Evolutionary conservation across 2,329 filamentous ascomycete genomes (phyloP), one percentile per base, ranked within the genome.

Genomic region (Botryotinia globosa): DNA sequence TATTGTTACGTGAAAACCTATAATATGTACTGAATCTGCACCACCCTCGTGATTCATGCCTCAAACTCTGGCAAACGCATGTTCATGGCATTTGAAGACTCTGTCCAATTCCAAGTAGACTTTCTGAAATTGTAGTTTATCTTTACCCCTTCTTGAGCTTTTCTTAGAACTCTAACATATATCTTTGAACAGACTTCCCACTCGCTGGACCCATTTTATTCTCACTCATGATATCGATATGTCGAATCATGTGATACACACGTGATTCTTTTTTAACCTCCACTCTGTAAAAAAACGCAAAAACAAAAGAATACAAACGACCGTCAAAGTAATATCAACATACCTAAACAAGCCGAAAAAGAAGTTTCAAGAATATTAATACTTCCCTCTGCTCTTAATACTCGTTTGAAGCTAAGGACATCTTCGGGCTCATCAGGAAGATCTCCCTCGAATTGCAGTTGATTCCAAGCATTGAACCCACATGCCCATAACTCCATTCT

Each of bases 391-490:
- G 81, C 82, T 22, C 75, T 74, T 6, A 88, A 77, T 9, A 87
- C 77, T 67, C 81, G 81, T 61, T 80, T 80, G 74, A 89, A 89
- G 1, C 77, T 74, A 29, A 73, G 73, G 6, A 87, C 29, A 76
- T 90, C 88, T 7, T 83, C 79, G 6, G 84, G 83, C 58, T 87
- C 84, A 1, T 77, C 65, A 6, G 73, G 70, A 14, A 25, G 56
- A 8, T 73, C 42, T 61, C 54, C 72, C 0, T 74, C 74, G 10
- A 88, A 85, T 3, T 78, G 75, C 25, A 90, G 82, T 76, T 90
- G 88, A 72, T 81, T 80, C 86, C 86, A 90, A 71, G 87, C 86
- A 77, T 90, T 90, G 80, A 88, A 86, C 58, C 88, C 88, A 4
- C 85, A 76, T 59, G 85, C 87, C 77, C 86, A 87, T 8, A 90